Evolutionary conservation across 2,329 filamentous ascomycete species (phyloP).

Genomic region (Zalaria obscura): DNA sequence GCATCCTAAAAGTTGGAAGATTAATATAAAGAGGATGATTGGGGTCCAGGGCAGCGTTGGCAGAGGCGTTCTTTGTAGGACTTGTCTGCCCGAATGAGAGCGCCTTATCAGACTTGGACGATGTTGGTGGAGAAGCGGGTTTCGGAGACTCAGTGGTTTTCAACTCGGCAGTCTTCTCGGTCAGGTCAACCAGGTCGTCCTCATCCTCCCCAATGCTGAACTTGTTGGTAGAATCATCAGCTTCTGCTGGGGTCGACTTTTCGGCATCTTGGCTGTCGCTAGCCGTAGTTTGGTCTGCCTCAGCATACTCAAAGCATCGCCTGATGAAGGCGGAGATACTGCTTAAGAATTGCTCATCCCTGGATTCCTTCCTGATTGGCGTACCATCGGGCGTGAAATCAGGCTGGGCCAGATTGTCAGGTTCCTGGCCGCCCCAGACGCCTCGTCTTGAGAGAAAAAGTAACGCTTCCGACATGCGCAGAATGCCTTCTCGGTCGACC

Average conservation of each 20-base stretch:
- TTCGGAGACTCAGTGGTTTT: slow-evolving; percentile 8
- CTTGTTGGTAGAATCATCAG: slow-evolving; percentile 31
- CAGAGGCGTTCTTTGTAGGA: slow-evolving; percentile 54
- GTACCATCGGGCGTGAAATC: slow-evolving; percentile 16
- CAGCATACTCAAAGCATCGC: slow-evolving; percentile 94
- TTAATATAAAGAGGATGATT: slow-evolving; percentile 91
- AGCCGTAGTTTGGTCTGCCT: slow-evolving; percentile 53
- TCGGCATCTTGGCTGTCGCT: slow-evolving; percentile 29
- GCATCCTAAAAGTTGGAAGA: slow-evolving; percentile 95
- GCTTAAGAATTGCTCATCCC: slow-evolving; percentile 78
- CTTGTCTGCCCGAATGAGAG: slow-evolving; percentile 19
- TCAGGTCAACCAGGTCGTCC: slow-evolving; percentile 46
- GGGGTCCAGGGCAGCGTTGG: slow-evolving; percentile 83
- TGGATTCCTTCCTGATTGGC: slow-evolving; percentile 32
- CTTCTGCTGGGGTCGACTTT: slow-evolving; percentile 11
- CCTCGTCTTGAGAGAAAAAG: slow-evolving; percentile 85
- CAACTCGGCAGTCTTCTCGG: slow-evolving; percentile 25
- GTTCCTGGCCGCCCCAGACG: slow-evolving; percentile 58
- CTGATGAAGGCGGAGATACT: slow-evolving; percentile 94
- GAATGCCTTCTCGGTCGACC: slow-evolving; percentile 87
- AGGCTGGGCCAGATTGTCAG: slow-evolving; percentile 37
- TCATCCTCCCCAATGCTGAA: slow-evolving; percentile 68
- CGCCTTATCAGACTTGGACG: slow-evolving; percentile 11
- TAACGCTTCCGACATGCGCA: slow-evolving; percentile 86
- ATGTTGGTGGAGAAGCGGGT: slow-evolving; percentile 3